phyloP scores from a whole-genome alignment of 2,329 filamentous ascomycete genomes.

The Diaporthe capsici region DNA sequence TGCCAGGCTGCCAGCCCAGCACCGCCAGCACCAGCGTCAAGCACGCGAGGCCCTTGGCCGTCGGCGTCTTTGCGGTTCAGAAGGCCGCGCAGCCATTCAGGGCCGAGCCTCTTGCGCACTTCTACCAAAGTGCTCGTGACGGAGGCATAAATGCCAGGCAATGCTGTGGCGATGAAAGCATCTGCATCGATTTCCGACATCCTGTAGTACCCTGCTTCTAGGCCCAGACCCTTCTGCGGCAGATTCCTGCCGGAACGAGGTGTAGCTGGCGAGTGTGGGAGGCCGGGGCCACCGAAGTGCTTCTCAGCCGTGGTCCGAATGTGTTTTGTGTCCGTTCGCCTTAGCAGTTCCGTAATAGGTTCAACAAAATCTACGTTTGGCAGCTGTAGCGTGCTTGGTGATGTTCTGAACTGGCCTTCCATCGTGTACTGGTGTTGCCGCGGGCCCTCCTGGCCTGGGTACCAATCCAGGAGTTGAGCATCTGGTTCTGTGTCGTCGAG shows the following conservation, averaged over 20 bases:
- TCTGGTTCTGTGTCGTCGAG: constrained; percentile 50
- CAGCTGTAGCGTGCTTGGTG: constrained; percentile 80
- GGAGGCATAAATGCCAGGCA: constrained; percentile 80
- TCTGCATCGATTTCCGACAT: constrained; percentile 85
- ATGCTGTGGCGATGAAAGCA: constrained; percentile 76
- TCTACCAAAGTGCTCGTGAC: constrained; percentile 79
- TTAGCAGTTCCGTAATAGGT: constrained; percentile 79
- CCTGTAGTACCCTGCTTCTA: constrained; percentile 73
- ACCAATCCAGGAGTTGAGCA: constrained; percentile 46
- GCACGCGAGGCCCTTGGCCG: constrained; percentile 70
- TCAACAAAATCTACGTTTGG: constrained; percentile 78
- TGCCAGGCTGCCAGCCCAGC: constrained; percentile 82
- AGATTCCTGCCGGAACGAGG: constrained; percentile 69
- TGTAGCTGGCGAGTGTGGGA: constrained; percentile 84
- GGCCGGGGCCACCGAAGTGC: constrained; percentile 80
- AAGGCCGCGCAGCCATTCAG: constrained; percentile 77
- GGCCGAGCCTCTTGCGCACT: constrained; percentile 79
- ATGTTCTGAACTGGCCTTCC: constrained; percentile 80
- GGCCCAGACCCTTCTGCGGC: constrained; percentile 74
- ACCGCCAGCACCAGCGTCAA: constrained; percentile 83
- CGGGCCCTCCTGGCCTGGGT: constrained; percentile 49
- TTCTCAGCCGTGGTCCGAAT: constrained; percentile 79
- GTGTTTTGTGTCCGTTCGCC: constrained; percentile 79
- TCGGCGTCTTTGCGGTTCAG: constrained; percentile 66
- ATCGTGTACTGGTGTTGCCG: constrained; percentile 82